phyloP scores from a whole-genome alignment of 371 early-diverging fungal genomes.

The Mucor lusitanicus region DNA sequence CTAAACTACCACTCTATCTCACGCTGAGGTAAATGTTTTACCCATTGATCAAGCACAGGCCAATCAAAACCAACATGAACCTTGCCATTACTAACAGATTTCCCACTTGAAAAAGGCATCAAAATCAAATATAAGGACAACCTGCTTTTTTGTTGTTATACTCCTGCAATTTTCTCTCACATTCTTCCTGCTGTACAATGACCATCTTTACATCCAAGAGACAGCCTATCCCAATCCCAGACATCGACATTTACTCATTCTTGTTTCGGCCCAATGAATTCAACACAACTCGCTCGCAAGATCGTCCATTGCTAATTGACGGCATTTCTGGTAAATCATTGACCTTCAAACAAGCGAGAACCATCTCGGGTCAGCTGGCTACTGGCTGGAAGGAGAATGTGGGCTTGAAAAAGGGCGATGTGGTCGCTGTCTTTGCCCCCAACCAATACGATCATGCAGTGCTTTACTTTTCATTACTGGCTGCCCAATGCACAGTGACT shows the following conservation, averaged over 20 bases:
- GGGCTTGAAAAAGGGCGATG: slow-evolving; percentile 68
- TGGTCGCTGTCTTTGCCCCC: slow-evolving; percentile 72
- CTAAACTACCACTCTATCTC: not conserved
- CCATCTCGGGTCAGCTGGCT: slow-evolving; percentile 50
- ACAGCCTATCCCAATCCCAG: slow-evolving; percentile 51
- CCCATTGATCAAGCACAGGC: not conserved
- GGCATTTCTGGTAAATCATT: slow-evolving; percentile 53
- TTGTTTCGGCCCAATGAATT: slow-evolving; percentile 47
- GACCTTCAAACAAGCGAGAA: slow-evolving; percentile 63
- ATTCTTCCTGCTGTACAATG: not conserved
- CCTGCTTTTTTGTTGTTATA: not conserved
- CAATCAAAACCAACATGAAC: not conserved
- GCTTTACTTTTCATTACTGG: slow-evolving; percentile 42
- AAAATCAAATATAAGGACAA: not conserved
- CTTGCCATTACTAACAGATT: slow-evolving; percentile 1
- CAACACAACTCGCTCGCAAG: slow-evolving; percentile 29
- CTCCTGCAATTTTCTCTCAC: not conserved
- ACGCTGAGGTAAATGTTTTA: not conserved
- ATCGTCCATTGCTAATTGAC: slow-evolving; percentile 57
- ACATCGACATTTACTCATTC: slow-evolving; percentile 66
- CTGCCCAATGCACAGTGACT: slow-evolving; percentile 36
- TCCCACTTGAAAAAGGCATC: not conserved
- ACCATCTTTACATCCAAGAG: slow-evolving; percentile 11
- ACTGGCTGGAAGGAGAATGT: slow-evolving; percentile 43
- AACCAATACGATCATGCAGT: slow-evolving; percentile 57